Evolutionary conservation across 495 filamentous ascomycete genomes (phyloP), one percentile per base, ranked within the genome.

Genomic region (Coniosporium apollinis): DNA sequence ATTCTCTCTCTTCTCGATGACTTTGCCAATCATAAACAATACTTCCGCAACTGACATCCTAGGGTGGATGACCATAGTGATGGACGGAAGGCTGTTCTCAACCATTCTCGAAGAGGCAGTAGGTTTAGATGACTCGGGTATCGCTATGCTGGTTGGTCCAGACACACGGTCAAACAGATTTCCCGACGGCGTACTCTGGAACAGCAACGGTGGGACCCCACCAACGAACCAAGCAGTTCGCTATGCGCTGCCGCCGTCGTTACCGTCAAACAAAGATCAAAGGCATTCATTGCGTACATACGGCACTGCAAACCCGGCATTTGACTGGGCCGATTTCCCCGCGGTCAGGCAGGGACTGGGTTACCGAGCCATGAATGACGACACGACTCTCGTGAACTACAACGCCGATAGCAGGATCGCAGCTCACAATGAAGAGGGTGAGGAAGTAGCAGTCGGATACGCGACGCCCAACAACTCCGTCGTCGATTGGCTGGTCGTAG

Each of bases 1-100:
- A 0, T 79, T 72, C 32, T 73, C 74, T n/a, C 48, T 91, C n/a
- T 41, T 86, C n/a, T 91, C 82, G 17, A 51, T 91, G 37, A 86
- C 82, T 2, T 46, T 82, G 14, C 79, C 82, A 0, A 69, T 91
- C 19, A 62, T 81, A 36, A 70, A 74, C 38, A 74, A 75, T 43
- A 62, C 62, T 2, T 68, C 64, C 7, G 37, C 45, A 26, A 54
- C 54, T 11, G 67, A 74, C 36, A 67, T 79, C 3, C 65, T 91
- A 9, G 82, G 79, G 2, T 91, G 72, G 55, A 66, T 84, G 59
- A 86, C 80, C 2, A 50, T 81, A 2, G 59, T 87, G 19, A 64
- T 74, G n/a, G 70, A 72, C 34, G 74, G 73, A 0, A 53, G 52
- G 8, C 61, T 70, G 2, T 52, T 89, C 9, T 55, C 72, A 15